A percentile compares a stretch with the other conserved stretches of the same genome.
phyloP scores from a whole-genome alignment of 2,329 filamentous ascomycete genomes.

The Daldinia sp. region DNA sequence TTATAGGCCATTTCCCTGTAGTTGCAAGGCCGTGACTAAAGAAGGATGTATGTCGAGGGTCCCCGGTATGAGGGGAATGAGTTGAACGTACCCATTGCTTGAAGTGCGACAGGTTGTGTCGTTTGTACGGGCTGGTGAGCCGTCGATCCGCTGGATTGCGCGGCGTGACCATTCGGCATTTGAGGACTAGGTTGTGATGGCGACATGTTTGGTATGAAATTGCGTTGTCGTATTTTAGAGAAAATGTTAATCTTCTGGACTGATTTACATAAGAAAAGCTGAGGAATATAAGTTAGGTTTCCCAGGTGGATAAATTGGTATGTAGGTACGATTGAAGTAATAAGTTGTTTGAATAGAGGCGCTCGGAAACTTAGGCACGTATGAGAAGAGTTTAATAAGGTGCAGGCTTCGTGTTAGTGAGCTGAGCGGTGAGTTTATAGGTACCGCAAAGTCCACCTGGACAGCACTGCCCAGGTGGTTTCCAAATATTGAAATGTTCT shows the following conservation, averaged over 20 bases:
- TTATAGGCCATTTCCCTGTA: too few relatives aligned
- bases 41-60: too few relatives aligned
- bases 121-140: constrained; percentile 22
- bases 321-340: neutral
- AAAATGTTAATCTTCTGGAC: neutral
- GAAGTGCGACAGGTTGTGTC: constrained; percentile 25
- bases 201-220: constrained; percentile 18
- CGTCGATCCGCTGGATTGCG: constrained; percentile 3
- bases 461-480: too few relatives aligned
- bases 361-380: neutral
- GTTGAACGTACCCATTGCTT: constrained; percentile 30
- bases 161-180: constrained; percentile 7
- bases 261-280: neutral
- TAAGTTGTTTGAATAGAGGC: neutral
- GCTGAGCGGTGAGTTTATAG: constrained; percentile 16
- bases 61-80: too few relatives aligned
- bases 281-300: neutral
- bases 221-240: neutral
- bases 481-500: too few relatives aligned
- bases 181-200: constrained; percentile 12
- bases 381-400: neutral
- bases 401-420: neutral
- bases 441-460: too few relatives aligned
- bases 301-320: too few relatives aligned
- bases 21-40: neutral